These are phyloP conservation scores for Colletotrichum gloeosporioides DNA, from an alignment of 2,329 filamentous ascomycete genomes.

Conservation along the genomic window DNA sequence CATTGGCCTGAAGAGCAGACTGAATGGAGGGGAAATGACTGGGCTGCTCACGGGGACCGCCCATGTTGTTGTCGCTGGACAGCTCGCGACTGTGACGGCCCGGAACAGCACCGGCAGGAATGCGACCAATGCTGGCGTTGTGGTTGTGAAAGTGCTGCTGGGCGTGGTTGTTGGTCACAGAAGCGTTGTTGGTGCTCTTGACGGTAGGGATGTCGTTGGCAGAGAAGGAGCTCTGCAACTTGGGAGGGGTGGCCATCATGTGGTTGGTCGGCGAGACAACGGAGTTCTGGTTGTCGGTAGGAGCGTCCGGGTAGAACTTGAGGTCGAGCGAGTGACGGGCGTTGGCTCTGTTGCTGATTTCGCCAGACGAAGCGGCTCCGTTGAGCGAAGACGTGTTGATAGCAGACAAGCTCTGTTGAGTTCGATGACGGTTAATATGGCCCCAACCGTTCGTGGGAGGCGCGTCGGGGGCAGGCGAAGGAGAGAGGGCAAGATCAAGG, in stretches of 20 bases:
- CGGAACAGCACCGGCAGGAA: slow-evolving; percentile 69
- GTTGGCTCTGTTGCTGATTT: slow-evolving; percentile 52
- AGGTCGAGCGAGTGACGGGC: slow-evolving; percentile 65
- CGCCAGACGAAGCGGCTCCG: slow-evolving; percentile 42
- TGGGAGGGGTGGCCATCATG: slow-evolving; percentile 68
- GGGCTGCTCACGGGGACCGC: slow-evolving; percentile 47
- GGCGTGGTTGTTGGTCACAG: slow-evolving; percentile 59
- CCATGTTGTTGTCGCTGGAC: slow-evolving; percentile 53
- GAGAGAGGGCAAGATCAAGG: slow-evolving; percentile 77
- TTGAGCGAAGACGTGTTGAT: slow-evolving; percentile 44
- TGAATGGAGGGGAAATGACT: slow-evolving; percentile 65
- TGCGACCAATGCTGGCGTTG: slow-evolving; percentile 82
- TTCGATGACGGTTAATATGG: slow-evolving; percentile 71
- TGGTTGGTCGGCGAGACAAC: slow-evolving; percentile 53
- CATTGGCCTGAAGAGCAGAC: slow-evolving; percentile 80
- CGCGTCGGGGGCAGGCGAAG: slow-evolving; percentile 67
- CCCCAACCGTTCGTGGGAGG: slow-evolving; percentile 59
- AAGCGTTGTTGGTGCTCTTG: slow-evolving; percentile 63
- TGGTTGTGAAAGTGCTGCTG: slow-evolving; percentile 76
- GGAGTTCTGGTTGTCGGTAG: slow-evolving; percentile 39
- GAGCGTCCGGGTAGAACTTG: slow-evolving; percentile 54
- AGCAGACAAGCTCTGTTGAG: slow-evolving; percentile 63
- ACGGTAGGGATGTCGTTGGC: slow-evolving; percentile 87
- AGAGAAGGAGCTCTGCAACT: slow-evolving; percentile 88
- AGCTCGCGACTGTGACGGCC: slow-evolving; percentile 78